These are phyloP conservation scores for Beauveria medogensis DNA, from an alignment of 2,329 filamentous ascomycete genomes.

Conservation along the genomic window DNA sequence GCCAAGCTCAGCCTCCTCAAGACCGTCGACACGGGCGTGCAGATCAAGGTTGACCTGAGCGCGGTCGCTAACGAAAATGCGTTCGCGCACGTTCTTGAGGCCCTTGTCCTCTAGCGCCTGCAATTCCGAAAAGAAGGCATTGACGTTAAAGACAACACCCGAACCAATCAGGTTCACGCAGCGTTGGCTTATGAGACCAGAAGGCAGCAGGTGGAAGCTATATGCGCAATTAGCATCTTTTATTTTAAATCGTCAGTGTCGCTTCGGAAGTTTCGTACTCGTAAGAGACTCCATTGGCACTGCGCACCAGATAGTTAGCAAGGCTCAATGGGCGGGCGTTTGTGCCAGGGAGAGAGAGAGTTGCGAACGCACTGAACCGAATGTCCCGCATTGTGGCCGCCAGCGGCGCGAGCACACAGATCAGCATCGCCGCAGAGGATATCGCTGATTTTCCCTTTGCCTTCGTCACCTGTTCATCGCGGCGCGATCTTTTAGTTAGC, in stretches of 20 bases:
- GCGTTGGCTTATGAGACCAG: conserved; percentile 59
- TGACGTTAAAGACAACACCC: conserved; percentile 57
- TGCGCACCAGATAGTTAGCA: conserved; percentile 8
- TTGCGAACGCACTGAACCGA: conserved; percentile 13
- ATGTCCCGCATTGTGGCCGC: conserved; percentile 17
- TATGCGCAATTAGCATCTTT: conserved; percentile 15
- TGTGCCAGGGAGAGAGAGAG: conserved; percentile 1
- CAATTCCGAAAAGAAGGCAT: conserved; percentile 34
- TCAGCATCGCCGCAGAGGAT: conserved; percentile 24
- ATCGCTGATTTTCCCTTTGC: conserved; percentile 27
- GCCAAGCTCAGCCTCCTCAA: conserved; percentile 51
- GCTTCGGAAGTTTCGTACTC: conserved; percentile 19
- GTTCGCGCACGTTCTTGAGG: conserved; percentile 30
- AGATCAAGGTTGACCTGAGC: conserved; percentile 58
- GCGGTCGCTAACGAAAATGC: conserved; percentile 56
- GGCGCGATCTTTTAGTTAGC: not conserved
- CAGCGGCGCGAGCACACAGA: conserved; percentile 26
- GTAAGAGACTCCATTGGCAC: conserved; percentile 27
- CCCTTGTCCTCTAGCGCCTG: conserved; percentile 31
- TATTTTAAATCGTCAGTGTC: not conserved
- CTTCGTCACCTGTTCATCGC: not conserved
- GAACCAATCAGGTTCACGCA: conserved; percentile 66
- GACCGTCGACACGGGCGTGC: conserved; percentile 59
- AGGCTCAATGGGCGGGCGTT: not conserved
- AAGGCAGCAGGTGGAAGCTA: conserved; percentile 57